Conservation (phyloP, 257 asterid species). For the Solanum piurae region DNA sequence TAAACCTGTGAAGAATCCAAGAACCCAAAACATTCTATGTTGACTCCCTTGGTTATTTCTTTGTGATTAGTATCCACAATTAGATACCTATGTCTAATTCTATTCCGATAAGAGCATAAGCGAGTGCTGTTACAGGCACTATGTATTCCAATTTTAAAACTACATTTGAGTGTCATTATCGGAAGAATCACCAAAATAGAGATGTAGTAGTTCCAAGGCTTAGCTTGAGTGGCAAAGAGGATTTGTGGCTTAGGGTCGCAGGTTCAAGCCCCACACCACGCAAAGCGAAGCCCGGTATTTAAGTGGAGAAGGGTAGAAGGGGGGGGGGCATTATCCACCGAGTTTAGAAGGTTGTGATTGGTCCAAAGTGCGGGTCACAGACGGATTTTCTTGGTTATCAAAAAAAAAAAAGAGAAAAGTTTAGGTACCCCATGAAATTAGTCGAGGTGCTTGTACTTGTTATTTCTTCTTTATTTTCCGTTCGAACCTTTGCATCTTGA, state of each 20-base stretch:
- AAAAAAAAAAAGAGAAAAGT: accelerated
- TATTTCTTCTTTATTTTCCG: not conserved
- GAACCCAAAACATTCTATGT: not conserved
- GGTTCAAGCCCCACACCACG: too few relatives aligned
- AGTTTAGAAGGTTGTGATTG: too few relatives aligned
- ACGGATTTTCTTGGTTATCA: too few relatives aligned
- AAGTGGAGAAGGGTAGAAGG: too few relatives aligned
- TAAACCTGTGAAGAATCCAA: not conserved
- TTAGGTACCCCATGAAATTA: not conserved
- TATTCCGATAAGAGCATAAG: not conserved
- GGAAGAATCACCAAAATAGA: not conserved
- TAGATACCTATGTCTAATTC: not conserved
- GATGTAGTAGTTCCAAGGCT: not conserved
- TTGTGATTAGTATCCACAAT: not conserved
- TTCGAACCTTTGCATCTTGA: not conserved
- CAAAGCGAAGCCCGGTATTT: too few relatives aligned
- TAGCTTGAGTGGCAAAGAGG: too few relatives aligned
- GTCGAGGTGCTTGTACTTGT: not conserved
- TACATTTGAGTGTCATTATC: not conserved
- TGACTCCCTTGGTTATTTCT: not conserved
- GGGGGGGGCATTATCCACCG: too few relatives aligned
- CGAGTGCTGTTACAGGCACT: not conserved
- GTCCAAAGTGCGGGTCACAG: too few relatives aligned
- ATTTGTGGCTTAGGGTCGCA: too few relatives aligned
- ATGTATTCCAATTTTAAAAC: not conserved